Evolutionary conservation across 768 basidiomycete species (phyloP), one percentile per base, ranked within the genome.

Genomic region (Boletus vermiculosoides): DNA sequence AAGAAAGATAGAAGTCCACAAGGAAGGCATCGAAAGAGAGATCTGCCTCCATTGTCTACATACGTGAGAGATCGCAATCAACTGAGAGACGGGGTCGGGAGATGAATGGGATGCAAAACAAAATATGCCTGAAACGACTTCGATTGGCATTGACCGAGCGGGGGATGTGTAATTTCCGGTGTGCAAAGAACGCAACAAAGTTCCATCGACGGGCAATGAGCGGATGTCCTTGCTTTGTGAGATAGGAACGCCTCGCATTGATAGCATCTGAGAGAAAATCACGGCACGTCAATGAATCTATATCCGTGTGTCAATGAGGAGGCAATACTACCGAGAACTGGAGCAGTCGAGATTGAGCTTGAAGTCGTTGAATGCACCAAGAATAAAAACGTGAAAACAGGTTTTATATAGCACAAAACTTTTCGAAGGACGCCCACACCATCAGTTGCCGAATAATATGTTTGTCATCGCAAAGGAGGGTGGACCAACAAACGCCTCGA

Each of bases 1-100:
- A 49, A 85, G 69, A 49, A 69, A 63, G 55, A 86, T 73, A n/a
- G 67, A 75, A 1, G 74, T 73, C 85, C 85, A 86, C n/a, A 86
- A 63, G 4, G 58, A 64, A 37, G 77, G 72, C 12, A 74, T 79
- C 10, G 74, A 67, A 9, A 83, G 67, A 3, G 80, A 75, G 18
- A 82, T 63, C n/a, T 72, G 60, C 53, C 83, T 73, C 83, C 83
- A 85, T 52, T 73, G 75, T 33, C 64, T 67, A 40, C 78, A 85
- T 16, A 83, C 80, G 46, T 82, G 79, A 6, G 79, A 79, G 33
- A 84, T 62, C 3, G 62, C 61, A 8, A 71, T 68, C 9, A 75
- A 71, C 33, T 68, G 67, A 25, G 60, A 42, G 42, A 71, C 59
- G 16, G 62, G 50, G 45, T 74, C 69, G 45, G 68, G 53, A 45